Base-by-base conservation (phyloP, 2,329 filamentous ascomycete genomes). In the Calycina herbarum region DNA sequence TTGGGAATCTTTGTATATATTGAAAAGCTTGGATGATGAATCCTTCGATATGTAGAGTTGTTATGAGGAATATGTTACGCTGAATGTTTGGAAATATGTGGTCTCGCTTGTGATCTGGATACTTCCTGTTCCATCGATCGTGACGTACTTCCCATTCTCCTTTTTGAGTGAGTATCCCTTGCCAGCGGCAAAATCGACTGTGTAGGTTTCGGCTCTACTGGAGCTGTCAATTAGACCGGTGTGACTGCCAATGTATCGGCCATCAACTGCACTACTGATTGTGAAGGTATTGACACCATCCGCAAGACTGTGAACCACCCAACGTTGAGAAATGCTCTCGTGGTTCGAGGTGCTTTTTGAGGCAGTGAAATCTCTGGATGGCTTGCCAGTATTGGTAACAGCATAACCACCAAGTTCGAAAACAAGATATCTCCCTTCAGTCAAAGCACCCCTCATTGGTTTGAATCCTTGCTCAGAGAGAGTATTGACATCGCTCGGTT, bases 391-490 rank as follows among this genome's bases (percentile, higher is more conserved):
- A 62, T 79, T 80, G 7, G 75, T 75, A 17, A 85, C 76, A 0
- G 82, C 82, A 20, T 72, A 76, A n/a, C 80, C 80, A 40, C 76
- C 73, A 63, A 76, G 73, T 70, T 84, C 83, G 63, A 86, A 82
- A 4, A 82, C 80, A 15, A 86, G 77, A 69, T 82, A 85, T 20
- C 83, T 82, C 11, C 84, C 84, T 71, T 86, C 84, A 5, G 82
- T 85, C 31, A 86, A 74, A 27, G 79, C 76, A 0, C 84, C 84
- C 2, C 83, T 76, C 35, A 83, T 78, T 38, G 78, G 70, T 73
- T 86, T 86, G 78, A 81, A 86, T 1, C 84, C 84, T 45, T 82
- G 75, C 69, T 86, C 84, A n/a, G 80, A 81, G 51, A 78, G 75
- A 1, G 74, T 76, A 10, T 78, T 76, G 8, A 76, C 74, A 59